A percentile compares a stretch with the other conserved stretches of the same genome.
Evolutionary conservation across 495 filamentous ascomycete species (phyloP).

Genomic region (Xylaria longipes): DNA sequence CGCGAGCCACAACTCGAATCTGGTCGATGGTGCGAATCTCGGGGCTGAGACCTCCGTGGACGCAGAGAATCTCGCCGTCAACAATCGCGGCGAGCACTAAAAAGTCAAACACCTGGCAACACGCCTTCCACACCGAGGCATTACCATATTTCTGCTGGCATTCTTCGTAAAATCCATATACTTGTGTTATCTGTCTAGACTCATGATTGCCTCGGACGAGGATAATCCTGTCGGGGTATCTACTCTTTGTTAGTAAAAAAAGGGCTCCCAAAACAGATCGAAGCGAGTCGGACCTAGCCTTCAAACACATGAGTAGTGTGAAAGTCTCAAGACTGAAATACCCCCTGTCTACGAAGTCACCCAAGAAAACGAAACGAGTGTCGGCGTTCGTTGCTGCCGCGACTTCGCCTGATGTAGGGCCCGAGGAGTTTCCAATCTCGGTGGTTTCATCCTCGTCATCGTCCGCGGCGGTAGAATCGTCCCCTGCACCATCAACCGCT

Average conservation of each 20-base stretch:
- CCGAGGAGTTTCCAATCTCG: constrained; percentile 47
- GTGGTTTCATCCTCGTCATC: constrained; percentile 59
- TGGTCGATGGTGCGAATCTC: constrained; percentile 97
- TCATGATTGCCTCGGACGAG: constrained; percentile 98
- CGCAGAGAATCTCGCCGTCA: constrained; percentile 94
- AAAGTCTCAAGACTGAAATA: constrained; percentile 98
- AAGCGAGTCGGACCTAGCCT: constrained; percentile 77
- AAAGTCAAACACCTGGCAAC: constrained; percentile 99
- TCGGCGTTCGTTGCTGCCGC: constrained; percentile 63
- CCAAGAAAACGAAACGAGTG: constrained; percentile 93
- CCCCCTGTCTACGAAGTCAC: constrained; percentile 96
- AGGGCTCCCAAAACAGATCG: no score
- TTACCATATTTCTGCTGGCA: constrained; percentile 98
- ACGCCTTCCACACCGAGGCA: constrained; percentile 98
- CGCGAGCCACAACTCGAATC: constrained; percentile 94
- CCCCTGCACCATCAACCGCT: constrained; percentile 37
- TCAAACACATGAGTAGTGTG: constrained; percentile 92
- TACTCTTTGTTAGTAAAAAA: constrained; percentile 48
- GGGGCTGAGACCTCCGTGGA: constrained; percentile 94
- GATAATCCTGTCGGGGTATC: constrained; percentile 93
- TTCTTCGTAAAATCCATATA: constrained; percentile 99
- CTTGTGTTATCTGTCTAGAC: constrained; percentile 96
- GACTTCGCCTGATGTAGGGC: constrained; percentile 48
- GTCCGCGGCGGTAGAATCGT: constrained; percentile 50
- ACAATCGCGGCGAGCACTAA: constrained; percentile 95